Base-by-base conservation (phyloP, 2,329 filamentous ascomycete species). In the Teratosphaeria gauchensis region DNA sequence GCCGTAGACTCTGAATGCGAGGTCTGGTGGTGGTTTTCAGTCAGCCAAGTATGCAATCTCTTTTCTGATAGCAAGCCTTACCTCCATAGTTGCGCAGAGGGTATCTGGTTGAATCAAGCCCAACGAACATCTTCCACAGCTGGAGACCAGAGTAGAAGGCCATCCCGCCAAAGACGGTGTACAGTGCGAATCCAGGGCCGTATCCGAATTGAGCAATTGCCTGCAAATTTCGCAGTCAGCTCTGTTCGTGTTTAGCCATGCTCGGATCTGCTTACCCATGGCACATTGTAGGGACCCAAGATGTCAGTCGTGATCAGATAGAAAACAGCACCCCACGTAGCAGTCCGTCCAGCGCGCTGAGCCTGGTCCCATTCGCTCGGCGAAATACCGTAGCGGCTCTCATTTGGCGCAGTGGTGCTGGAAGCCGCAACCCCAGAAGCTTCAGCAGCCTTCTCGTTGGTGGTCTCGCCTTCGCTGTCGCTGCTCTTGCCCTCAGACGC, bases 271-370 rank as follows among this genome's bases (percentile, higher is more conserved):
- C 42, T n/a, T 48, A 48, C 65, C 42, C 69, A 74, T 16, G 72
- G 72, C 3, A 71, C 67, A 51, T 65, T 68, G 61, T 66, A 73
- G 1, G 72, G 72, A 3, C 74, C 74, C 1, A 75, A 67, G 30
- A 75, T 71, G 58, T 77, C 75, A 2, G 75, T 78, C 16, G 75
- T 77, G 58, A 77, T 76, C 42, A 78, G 65, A 63, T 75, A 80
- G 66, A 79, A 63, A 53, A 61, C 38, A 2, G 54, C 51, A 32
- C 68, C 67, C 68, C 70, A 73, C 1, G 68, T 71, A 7, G 73
- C 73, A 24, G 72, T 74, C 12, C 73, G 65, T 28, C 69, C 60
- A 32, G 72, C 70, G 35, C 72, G 61, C 7, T 69, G 66, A 32
- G 73, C 72, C 51, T 69, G 61, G 21, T 66, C 3, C 72, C 70